Evolutionary conservation across 2,329 filamentous ascomycete genomes (phyloP).

Genomic region (Epichloe coenophiala): DNA sequence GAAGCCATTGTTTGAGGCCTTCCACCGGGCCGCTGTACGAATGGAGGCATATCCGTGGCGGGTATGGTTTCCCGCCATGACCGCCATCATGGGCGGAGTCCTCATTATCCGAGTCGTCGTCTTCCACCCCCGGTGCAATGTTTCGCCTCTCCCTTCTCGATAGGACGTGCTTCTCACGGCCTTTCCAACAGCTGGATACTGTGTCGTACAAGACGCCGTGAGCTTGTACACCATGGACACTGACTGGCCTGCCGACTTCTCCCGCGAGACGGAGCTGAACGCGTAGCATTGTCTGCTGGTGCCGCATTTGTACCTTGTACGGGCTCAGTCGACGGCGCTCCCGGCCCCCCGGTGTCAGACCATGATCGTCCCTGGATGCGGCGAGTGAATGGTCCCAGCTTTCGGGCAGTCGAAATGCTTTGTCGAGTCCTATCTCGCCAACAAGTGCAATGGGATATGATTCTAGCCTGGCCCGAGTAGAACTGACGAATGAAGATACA

Average conservation of each 20-base stretch:
- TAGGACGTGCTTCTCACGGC: slow-evolving; percentile 48
- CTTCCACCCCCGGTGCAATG: slow-evolving; percentile 33
- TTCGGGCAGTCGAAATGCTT: slow-evolving; percentile 59
- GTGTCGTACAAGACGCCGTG: slow-evolving; percentile 58
- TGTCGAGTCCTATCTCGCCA: slow-evolving; percentile 68
- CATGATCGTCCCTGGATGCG: slow-evolving; percentile 13
- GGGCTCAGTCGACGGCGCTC: slow-evolving; percentile 56
- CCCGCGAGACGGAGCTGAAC: slow-evolving; percentile 61
- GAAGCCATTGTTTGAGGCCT: slow-evolving; percentile 63
- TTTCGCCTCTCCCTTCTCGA: slow-evolving; percentile 44
- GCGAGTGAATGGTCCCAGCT: slow-evolving; percentile 30
- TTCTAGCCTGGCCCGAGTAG: slow-evolving; percentile 41
- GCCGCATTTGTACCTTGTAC: slow-evolving; percentile 51
- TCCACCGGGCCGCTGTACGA: slow-evolving; percentile 76
- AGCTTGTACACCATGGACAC: slow-evolving; percentile 62
- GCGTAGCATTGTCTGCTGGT: slow-evolving; percentile 53
- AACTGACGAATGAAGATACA: slow-evolving; percentile 42
- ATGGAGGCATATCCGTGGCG: slow-evolving; percentile 83
- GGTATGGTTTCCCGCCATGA: slow-evolving; percentile 45
- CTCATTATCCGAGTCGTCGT: slow-evolving; percentile 22
- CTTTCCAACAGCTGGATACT: slow-evolving; percentile 54
- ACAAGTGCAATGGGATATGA: slow-evolving; percentile 51
- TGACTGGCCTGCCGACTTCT: slow-evolving; percentile 50
- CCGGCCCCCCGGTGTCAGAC: slow-evolving; percentile 55
- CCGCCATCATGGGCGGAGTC: slow-evolving; percentile 14